These are phyloP conservation scores for Suhomyces vadensis DNA, from an alignment of 805 yeast species.

Conservation along the genomic window DNA sequence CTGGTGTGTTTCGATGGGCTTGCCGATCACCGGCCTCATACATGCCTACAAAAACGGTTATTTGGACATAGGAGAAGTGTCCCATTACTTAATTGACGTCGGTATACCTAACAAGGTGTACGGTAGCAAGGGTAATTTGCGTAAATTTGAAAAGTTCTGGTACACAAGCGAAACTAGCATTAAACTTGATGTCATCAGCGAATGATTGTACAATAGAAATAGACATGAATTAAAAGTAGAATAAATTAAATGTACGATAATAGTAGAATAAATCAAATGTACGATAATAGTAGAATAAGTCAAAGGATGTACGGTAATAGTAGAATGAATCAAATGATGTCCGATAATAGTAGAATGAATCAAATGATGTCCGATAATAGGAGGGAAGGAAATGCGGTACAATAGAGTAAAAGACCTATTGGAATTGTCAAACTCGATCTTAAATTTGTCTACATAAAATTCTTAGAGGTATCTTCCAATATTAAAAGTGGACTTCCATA, in stretches of 20 bases:
- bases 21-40: conserved; percentile 65
- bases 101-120: conserved; percentile 67
- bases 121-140: conserved; percentile 37
- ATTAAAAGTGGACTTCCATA: no score
- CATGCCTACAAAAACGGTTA: conserved; percentile 60
- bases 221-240: background rate
- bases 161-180: conserved; percentile 35
- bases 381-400: no score
- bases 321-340: no score
- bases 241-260: background rate
- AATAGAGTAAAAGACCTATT: no score
- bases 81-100: conserved; percentile 64
- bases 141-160: conserved; percentile 50
- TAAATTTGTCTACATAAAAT: no score
- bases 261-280: background rate
- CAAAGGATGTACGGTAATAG: no score
- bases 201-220: conserved; percentile 1
- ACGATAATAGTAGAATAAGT: no score
- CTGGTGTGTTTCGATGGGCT: conserved; percentile 68
- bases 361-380: no score
- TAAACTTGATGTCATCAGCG: conserved; percentile 16
- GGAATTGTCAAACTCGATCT: no score
- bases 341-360: no score
- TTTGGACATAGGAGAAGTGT: conserved; percentile 48
- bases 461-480: no score